These are phyloP conservation scores for Strobilomyces confusus DNA, from an alignment of 768 basidiomycete genomes.

Conservation along the genomic window DNA sequence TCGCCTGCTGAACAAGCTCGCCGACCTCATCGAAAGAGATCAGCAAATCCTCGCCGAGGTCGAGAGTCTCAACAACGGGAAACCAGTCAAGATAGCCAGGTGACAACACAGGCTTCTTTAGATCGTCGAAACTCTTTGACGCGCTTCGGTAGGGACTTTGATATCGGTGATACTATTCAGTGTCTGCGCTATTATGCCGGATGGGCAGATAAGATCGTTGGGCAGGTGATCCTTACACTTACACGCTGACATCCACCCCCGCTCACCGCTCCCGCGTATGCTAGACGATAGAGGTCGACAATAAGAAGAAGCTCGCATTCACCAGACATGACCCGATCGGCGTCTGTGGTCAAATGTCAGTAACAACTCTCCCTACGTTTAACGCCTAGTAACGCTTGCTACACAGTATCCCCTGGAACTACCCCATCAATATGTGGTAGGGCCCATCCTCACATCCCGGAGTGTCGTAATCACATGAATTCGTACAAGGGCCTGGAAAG, in stretches of 20 bases:
- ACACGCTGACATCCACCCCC: background rate
- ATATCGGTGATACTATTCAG: constrained; percentile 73
- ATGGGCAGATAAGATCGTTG: constrained; percentile 91
- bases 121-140: constrained; percentile 1
- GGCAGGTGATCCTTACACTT: constrained; percentile 53
- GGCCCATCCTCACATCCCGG: constrained; percentile 5
- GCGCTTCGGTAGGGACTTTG: constrained; percentile 54
- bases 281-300: constrained; percentile 77
- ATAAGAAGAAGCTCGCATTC: constrained; percentile 77
- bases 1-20: constrained; percentile 77
- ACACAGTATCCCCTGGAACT: constrained; percentile 87
- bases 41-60: constrained; percentile 77
- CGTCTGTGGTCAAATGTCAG: constrained; percentile 90
- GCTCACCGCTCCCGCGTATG: constrained; percentile 5
- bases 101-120: constrained; percentile 35
- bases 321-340: constrained; percentile 89
- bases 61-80: constrained; percentile 87
- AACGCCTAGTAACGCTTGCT: constrained; percentile 1
- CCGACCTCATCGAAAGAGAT: constrained; percentile 87
- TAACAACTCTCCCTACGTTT: constrained; percentile 7
- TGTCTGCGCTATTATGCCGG: constrained; percentile 92
- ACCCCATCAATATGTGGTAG: constrained; percentile 83
- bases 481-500: constrained; percentile 73
- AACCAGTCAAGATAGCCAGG: constrained; percentile 67
- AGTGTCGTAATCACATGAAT: constrained; percentile 1